Evolutionary conservation across 768 basidiomycete genomes (phyloP).

Genomic region (Lyophyllum decastes): DNA sequence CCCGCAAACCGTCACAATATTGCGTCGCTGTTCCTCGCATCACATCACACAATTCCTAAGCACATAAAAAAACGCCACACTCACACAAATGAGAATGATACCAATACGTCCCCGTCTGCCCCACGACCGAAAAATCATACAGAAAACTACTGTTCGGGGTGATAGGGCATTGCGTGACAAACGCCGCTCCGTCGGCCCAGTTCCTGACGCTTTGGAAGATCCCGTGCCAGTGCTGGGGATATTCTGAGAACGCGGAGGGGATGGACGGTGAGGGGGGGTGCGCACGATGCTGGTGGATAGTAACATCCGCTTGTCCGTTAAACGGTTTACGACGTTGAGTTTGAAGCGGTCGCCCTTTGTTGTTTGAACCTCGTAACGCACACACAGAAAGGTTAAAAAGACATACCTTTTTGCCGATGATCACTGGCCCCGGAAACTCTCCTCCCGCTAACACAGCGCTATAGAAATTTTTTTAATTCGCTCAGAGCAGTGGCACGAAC

Average conservation of each 20-base stretch:
- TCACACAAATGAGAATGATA: not conserved
- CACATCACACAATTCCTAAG: too few species aligned
- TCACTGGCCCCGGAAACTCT: not conserved
- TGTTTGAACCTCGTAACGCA: not conserved
- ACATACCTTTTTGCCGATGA: not conserved
- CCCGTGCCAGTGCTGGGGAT: not conserved
- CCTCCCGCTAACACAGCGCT: not conserved
- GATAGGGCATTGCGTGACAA: not conserved
- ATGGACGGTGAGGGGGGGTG: too few species aligned
- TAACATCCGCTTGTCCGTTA: not conserved
- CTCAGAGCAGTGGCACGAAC: not conserved
- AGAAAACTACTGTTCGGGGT: not conserved
- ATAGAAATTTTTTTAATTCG: too few species aligned
- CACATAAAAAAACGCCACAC: not conserved
- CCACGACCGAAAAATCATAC: not conserved
- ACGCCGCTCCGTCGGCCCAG: not conserved
- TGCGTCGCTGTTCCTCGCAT: not conserved
- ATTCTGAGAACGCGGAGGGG: too few species aligned
- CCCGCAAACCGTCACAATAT: conserved; percentile 48
- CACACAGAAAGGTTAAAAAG: too few species aligned
- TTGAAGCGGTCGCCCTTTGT: not conserved
- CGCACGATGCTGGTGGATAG: not conserved
- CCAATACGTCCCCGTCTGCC: not conserved
- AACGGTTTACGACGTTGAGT: not conserved
- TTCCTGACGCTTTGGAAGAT: not conserved